phyloP scores from a whole-genome alignment of 352 stramenopile species.

The Pythium biforme region DNA sequence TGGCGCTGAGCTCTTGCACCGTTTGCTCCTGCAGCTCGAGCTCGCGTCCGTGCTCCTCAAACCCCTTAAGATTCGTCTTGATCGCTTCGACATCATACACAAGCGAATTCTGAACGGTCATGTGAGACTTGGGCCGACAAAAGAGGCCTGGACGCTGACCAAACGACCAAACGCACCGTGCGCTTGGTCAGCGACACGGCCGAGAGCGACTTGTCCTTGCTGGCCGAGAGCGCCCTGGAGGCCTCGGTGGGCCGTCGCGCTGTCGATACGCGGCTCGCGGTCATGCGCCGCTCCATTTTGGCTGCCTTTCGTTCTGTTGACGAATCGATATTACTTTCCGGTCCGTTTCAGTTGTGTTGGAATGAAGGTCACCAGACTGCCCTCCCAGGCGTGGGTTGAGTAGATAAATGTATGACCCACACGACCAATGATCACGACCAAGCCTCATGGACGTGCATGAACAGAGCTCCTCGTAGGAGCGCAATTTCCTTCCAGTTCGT shows the following conservation, averaged over 20 bases:
- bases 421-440: no score
- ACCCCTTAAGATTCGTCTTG: conserved; percentile 44
- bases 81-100: conserved; percentile 52
- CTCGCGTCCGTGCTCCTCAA: conserved; percentile 44
- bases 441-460: no score
- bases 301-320: no score
- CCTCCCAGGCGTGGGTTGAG: no score
- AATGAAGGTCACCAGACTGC: no score
- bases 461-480: neutral
- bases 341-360: neutral
- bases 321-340: neutral
- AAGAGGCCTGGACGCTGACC: no score
- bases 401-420: no score
- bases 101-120: conserved; percentile 36
- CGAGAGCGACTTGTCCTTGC: conserved; percentile 55
- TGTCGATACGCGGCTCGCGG: conserved; percentile 7
- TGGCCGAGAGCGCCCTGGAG: conserved; percentile 43
- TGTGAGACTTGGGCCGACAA: neutral
- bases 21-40: conserved; percentile 49
- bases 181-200: conserved; percentile 60
- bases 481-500: no score
- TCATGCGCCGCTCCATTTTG: conserved; percentile 17
- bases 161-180: conserved; percentile 31
- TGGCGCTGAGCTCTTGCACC: conserved; percentile 39
- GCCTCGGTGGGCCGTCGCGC: conserved; percentile 41